A percentile compares a stretch with the other conserved stretches of the same genome.
phyloP scores from a whole-genome alignment of 805 yeast species.

The Clavispora fructus region DNA sequence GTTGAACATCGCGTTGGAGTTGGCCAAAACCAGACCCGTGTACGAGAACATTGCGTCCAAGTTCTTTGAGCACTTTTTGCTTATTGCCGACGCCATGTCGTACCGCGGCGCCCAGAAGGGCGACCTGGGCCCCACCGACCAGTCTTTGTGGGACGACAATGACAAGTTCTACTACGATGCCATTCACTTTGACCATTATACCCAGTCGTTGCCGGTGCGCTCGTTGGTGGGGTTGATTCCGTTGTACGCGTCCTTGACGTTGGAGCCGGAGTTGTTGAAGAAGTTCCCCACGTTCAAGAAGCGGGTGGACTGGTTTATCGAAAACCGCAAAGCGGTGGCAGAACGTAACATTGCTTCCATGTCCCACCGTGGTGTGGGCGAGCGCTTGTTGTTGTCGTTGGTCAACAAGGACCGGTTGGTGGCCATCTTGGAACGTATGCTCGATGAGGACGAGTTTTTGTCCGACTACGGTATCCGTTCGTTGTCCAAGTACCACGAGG shows the following conservation, averaged over 20 bases:
- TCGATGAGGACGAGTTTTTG: conserved; percentile 81
- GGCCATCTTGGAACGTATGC: conserved; percentile 71
- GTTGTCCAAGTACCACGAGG: conserved; percentile 76
- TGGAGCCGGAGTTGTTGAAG: conserved; percentile 77
- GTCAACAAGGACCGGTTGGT: conserved; percentile 75
- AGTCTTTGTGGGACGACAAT: conserved; percentile 82
- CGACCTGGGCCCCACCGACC: conserved; percentile 40
- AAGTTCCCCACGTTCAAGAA: conserved; percentile 78
- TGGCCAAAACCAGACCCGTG: conserved; percentile 77
- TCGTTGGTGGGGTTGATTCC: conserved; percentile 92
- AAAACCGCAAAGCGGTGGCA: conserved; percentile 62
- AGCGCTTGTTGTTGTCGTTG: conserved; percentile 70
- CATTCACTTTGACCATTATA: conserved; percentile 68
- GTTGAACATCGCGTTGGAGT: conserved; percentile 88
- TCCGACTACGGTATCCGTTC: conserved; percentile 86
- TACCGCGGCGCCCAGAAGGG: conserved; percentile 43
- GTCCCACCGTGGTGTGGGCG: conserved; percentile 75
- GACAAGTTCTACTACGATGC: conserved; percentile 90
- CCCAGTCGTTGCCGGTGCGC: conserved; percentile 73
- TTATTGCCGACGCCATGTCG: conserved; percentile 93
- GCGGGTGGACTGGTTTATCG: conserved; percentile 78
- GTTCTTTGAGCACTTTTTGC: conserved; percentile 86
- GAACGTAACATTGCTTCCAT: conserved; percentile 83
- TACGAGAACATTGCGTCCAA: conserved; percentile 93
- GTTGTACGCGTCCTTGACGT: conserved; percentile 78